Evolutionary conservation across 371 early-diverging fungal species (phyloP).

Genomic region (Capillidium heterosporum): DNA sequence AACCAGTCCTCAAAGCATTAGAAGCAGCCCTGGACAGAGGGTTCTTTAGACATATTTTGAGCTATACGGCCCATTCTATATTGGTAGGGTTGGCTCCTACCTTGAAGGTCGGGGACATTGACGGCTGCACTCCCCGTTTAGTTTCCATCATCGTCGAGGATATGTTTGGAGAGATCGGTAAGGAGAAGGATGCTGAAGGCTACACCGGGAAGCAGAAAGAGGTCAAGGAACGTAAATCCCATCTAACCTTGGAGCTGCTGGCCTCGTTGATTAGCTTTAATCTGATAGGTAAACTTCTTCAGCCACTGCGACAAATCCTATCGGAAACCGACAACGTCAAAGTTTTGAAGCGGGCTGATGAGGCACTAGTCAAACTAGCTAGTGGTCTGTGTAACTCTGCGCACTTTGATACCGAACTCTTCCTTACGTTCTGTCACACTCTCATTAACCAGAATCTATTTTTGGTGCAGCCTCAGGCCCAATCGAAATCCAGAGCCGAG

Average conservation of each 20-base stretch:
- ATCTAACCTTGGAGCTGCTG: constrained; percentile 64
- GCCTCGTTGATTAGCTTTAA: constrained; percentile 39
- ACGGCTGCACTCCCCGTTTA: constrained; percentile 49
- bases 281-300: constrained; percentile 40
- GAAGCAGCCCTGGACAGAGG: constrained; percentile 59
- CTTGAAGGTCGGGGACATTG: constrained; percentile 49
- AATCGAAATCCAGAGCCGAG: constrained; percentile 28
- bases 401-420: constrained; percentile 34
- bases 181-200: constrained; percentile 79
- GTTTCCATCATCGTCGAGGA: constrained; percentile 60
- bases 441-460: constrained; percentile 68
- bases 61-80: constrained; percentile 70
- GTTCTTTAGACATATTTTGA: constrained; percentile 80
- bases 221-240: constrained; percentile 60
- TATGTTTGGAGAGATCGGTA: constrained; percentile 75
- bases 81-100: constrained; percentile 40
- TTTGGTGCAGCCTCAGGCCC: constrained; percentile 21
- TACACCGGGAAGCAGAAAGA: constrained; percentile 77
- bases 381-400: constrained; percentile 61
- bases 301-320: constrained; percentile 77
- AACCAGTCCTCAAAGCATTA: constrained; percentile 73
- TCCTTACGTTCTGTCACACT: constrained; percentile 62
- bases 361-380: constrained; percentile 51
- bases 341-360: constrained; percentile 53
- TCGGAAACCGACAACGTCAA: constrained; percentile 58